phyloP scores from a whole-genome alignment of 2,329 filamentous ascomycete genomes.

The Xylariaceae sp. region DNA sequence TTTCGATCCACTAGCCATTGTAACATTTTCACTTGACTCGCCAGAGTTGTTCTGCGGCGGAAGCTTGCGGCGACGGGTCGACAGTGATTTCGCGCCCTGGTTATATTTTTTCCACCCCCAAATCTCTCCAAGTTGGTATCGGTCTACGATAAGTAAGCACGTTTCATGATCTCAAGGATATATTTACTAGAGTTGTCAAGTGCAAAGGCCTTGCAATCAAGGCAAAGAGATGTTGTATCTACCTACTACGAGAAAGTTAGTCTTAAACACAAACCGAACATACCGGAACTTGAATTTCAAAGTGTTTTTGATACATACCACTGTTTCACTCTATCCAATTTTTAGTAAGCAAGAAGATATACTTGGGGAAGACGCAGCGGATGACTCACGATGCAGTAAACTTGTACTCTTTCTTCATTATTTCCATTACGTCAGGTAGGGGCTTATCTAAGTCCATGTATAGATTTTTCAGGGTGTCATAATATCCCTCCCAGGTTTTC shows the following conservation, averaged over 20 bases:
- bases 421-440: slow-evolving; percentile 15
- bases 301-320: slow-evolving; percentile 12
- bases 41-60: not conserved
- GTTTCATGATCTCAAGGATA: too few species aligned
- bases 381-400: slow-evolving; percentile 28
- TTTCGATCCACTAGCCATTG: not conserved
- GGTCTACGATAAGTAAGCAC: slow-evolving; percentile 10
- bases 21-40: not conserved
- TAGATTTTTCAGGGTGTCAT: not conserved
- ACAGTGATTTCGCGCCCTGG: not conserved
- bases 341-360: not conserved
- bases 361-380: not conserved
- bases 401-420: slow-evolving; percentile 12
- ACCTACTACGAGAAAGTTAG: slow-evolving; percentile 18
- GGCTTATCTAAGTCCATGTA: slow-evolving; percentile 18
- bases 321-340: slow-evolving; percentile 5
- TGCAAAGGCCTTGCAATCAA: too few species aligned
- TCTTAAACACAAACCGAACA: not conserved
- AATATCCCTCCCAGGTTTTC: slow-evolving; percentile 12
- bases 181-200: too few species aligned
- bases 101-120: slow-evolving; percentile 31
- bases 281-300: not conserved
- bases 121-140: slow-evolving; percentile 26
- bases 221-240: too few species aligned
- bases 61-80: not conserved